Evolutionary conservation across 345 rosid species (phyloP), one percentile per base, ranked within the genome.

Genomic region (Rhodamnia rubescens): DNA sequence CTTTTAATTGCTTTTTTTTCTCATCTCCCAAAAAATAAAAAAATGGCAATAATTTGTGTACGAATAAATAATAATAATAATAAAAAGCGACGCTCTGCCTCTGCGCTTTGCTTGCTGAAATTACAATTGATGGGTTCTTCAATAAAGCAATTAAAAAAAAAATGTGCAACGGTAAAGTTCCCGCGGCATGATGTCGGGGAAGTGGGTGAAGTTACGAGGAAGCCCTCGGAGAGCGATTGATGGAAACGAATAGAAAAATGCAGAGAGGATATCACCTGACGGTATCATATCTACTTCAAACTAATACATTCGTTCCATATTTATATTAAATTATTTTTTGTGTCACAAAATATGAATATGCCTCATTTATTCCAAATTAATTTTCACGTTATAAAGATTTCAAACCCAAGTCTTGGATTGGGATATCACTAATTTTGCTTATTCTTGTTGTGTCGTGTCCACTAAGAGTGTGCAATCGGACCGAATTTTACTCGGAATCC

Each of bases 271-370:
- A n/a, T n/a, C 0, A 7, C 36, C 4, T n/a, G 36, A 58, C 8
- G 36, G 29, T 13, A 7, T 4, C 11, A 15, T 2, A 36, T 36
- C 13, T 8, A 18, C 0, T 36, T 10, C 3, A 18, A 4, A 69
- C 2, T 18, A 8, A 36, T 2, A 11, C 2, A 1, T 2, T 8
- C 3, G 1, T 36, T 0, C 0, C 12, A 4, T 8, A 32, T 32
- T 64, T 69, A 69, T 5, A 0, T 32, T 1, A 4, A 64, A 32
- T 64, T 16, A 29, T 3, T 16, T 32, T 64, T 32, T 16, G 44
- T 3, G 5, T 64, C 75, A 16, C 6, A 3, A 64, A 64, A 64
- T 49, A 49, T 49, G 51, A 11, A 2, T 10, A 49, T 32, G 6
- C 13, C 7, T 4, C 4, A 16, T 32, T 18, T 16, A 64, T 9